Conservation (phyloP, 2,329 filamentous ascomycete genomes). For the Scedosporium minutisporum region DNA sequence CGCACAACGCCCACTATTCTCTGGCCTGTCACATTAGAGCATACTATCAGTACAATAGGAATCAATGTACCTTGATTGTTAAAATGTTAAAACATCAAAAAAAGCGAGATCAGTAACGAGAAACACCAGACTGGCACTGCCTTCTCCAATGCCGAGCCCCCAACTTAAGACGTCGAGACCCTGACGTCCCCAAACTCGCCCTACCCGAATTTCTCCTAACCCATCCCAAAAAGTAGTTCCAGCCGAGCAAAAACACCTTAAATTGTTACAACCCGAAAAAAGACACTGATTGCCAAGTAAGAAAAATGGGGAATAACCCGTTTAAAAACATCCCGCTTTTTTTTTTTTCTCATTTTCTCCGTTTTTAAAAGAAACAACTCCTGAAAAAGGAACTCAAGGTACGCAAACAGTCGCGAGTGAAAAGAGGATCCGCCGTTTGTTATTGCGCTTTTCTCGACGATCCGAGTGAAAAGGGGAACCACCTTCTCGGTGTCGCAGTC, state of each 20-base stretch:
- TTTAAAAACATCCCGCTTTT: neutral
- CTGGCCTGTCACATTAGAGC: neutral
- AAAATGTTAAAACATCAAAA: neutral
- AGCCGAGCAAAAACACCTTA: neutral
- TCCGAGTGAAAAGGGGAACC: conserved; percentile 1
- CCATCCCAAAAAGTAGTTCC: neutral
- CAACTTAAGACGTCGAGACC: conserved; percentile 4
- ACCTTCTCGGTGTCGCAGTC: neutral
- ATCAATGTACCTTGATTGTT: neutral
- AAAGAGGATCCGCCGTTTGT: neutral
- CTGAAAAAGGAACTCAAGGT: neutral
- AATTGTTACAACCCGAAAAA: neutral
- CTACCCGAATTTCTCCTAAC: neutral
- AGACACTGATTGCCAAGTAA: neutral
- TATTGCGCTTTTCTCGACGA: neutral
- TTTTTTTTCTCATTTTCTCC: neutral
- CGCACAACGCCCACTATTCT: neutral
- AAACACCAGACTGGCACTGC: neutral
- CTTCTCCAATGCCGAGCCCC: neutral
- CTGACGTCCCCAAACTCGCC: neutral
- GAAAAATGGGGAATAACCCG: neutral
- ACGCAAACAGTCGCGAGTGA: neutral
- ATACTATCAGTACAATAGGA: neutral
- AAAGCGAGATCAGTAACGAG: conserved; percentile 1
- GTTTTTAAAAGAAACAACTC: neutral